Evolutionary conservation across 176 grass and related monocot genomes (phyloP).

Genomic region (Aegilops umbellulata): DNA sequence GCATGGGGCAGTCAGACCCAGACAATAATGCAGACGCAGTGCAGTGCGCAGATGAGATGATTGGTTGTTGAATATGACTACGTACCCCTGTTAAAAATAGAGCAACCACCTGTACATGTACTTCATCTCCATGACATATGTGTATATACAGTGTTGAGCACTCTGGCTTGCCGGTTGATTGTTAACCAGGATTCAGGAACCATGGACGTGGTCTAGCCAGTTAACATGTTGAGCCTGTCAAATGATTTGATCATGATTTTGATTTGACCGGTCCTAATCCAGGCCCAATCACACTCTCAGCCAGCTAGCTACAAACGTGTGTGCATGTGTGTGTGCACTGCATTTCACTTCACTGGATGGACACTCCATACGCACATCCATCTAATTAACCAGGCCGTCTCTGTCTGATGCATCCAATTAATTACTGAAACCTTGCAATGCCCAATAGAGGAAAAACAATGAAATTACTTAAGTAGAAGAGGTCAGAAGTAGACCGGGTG

Average conservation of each 20-base stretch:
- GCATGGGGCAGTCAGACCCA: not conserved
- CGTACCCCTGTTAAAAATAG: not conserved
- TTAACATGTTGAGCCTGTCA: not conserved
- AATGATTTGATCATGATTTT: not conserved
- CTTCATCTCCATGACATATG: not conserved
- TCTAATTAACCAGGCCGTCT: not conserved
- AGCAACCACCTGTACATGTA: not conserved
- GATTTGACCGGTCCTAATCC: conserved; percentile 12
- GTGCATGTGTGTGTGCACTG: not conserved
- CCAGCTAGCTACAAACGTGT: not conserved
- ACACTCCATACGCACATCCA: not conserved
- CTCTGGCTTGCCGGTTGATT: not conserved
- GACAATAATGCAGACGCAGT: not conserved
- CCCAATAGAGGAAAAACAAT: not conserved
- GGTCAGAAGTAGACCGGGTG: not conserved
- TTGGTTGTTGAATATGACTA: conserved; percentile 4
- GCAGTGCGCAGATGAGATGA: conserved; percentile 13
- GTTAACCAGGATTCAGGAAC: not conserved
- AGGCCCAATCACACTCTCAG: not conserved
- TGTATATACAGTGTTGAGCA: not conserved
- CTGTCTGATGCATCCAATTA: not conserved
- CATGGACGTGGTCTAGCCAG: not conserved
- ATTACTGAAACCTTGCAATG: conserved; percentile 10
- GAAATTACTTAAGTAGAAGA: not conserved
- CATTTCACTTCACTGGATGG: no score